Percentiles rank a stretch among this genome's conserved stretches.
These are phyloP conservation scores for Solanum pimpinellifolium DNA, from an alignment of 257 asterid genomes.

Conservation along the genomic window DNA sequence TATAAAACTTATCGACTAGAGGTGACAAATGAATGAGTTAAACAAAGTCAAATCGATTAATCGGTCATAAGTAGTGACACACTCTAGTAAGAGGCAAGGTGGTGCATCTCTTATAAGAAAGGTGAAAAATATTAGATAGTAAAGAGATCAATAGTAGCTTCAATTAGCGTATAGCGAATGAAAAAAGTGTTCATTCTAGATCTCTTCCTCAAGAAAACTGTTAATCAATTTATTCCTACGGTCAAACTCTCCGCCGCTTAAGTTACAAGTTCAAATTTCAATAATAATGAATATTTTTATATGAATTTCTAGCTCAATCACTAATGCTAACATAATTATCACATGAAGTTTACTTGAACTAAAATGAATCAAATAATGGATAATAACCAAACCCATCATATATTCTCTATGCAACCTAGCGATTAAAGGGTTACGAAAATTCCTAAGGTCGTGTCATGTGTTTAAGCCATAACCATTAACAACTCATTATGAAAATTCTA, in stretches of 20 bases:
- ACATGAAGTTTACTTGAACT: neutral
- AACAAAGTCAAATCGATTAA: neutral
- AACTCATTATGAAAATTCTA: too few species aligned
- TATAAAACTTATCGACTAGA: neutral
- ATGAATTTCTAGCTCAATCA: neutral
- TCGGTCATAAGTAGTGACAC: neutral
- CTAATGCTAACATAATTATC: neutral
- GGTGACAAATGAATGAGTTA: neutral
- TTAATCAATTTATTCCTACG: too few species aligned
- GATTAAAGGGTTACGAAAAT: too few species aligned
- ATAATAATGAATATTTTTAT: neutral
- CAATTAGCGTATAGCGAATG: too few species aligned
- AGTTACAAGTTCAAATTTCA: neutral
- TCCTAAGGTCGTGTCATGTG: too few species aligned
- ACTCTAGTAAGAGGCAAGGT: neutral
- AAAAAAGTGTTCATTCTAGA: too few species aligned
- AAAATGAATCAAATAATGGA: neutral
- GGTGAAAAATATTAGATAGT: neutral
- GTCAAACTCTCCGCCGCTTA: neutral
- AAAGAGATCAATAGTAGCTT: neutral
- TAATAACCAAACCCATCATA: neutral
- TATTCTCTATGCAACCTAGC: neutral
- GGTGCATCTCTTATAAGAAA: neutral
- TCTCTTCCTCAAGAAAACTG: too few species aligned
- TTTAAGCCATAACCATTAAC: too few species aligned